phyloP scores from a whole-genome alignment of 768 basidiomycete species.

The Calocera cornea region DNA sequence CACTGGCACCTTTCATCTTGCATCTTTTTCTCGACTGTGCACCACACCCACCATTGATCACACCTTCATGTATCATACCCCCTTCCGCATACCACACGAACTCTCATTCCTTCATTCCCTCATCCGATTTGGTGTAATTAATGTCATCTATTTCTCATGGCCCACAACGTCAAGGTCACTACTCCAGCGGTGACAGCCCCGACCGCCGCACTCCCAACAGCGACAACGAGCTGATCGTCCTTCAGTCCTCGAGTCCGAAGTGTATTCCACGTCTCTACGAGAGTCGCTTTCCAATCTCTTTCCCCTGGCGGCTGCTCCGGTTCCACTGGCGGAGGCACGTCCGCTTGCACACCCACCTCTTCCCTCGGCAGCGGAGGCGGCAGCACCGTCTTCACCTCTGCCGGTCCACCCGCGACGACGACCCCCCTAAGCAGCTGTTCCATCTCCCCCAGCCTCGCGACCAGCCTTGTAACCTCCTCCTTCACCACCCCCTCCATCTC shows the following conservation, averaged over 20 bases:
- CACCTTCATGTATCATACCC: not conserved
- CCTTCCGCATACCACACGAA: not conserved
- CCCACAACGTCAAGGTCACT: not conserved
- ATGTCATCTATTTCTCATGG: not conserved
- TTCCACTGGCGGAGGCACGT: not conserved
- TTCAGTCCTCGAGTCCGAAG: not conserved
- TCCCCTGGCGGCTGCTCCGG: not conserved
- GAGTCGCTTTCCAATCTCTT: not conserved
- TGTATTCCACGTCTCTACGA: not conserved
- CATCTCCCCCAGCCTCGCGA: slow-evolving; percentile 11
- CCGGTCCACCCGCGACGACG: slow-evolving; percentile 15
- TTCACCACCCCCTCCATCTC: slow-evolving; percentile 33
- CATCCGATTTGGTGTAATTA: no score
- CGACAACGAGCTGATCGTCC: not conserved
- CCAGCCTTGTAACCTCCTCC: slow-evolving; percentile 11
- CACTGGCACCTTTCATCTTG: no score
- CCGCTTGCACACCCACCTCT: not conserved
- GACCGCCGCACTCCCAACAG: not conserved
- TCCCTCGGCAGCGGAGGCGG: not conserved
- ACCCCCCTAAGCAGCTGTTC: slow-evolving; percentile 12
- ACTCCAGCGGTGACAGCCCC: not conserved
- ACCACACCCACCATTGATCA: no score
- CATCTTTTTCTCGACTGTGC: no score
- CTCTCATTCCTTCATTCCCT: not conserved
- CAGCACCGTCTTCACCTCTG: no score